Percentiles rank a stretch among this genome's conserved stretches.
Evolutionary conservation across 2,329 filamentous ascomycete genomes (phyloP).

Genomic region (Clarireedia hainanense): DNA sequence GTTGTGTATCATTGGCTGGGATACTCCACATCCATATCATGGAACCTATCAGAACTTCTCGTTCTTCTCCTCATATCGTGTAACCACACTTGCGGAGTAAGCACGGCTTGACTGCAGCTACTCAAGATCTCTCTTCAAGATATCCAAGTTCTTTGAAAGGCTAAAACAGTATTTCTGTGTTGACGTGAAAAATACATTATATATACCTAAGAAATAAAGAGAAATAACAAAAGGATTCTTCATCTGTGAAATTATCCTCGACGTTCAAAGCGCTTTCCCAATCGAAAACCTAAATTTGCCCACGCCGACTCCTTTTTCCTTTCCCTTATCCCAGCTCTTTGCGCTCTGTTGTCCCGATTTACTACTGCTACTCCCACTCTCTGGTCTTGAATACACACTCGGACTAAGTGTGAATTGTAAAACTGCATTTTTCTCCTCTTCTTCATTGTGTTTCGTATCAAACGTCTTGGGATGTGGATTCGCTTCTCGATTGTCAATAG

Average conservation of each 20-base stretch:
- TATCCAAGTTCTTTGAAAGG: no score
- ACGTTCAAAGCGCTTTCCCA: conserved; percentile 4
- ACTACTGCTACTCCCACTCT: background rate
- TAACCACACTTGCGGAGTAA: background rate
- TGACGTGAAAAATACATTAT: no score
- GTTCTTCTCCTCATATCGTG: background rate
- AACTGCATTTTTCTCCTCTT: background rate
- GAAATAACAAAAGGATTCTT: no score
- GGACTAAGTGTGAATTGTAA: background rate
- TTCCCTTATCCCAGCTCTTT: background rate
- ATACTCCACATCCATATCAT: no score
- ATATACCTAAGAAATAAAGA: no score
- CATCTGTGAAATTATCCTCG: no score
- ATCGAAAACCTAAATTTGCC: background rate
- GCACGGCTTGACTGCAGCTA: no score
- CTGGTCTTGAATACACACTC: background rate
- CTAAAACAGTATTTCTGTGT: no score
- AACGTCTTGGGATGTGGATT: background rate
- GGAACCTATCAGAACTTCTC: no score
- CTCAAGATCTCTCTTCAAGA: no score
- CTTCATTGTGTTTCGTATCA: no score
- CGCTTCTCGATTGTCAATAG: background rate
- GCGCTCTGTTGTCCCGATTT: background rate
- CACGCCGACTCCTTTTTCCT: background rate
- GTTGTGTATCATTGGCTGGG: background rate